Conservation (phyloP, 768 basidiomycete genomes). For the Zangia roseola region DNA sequence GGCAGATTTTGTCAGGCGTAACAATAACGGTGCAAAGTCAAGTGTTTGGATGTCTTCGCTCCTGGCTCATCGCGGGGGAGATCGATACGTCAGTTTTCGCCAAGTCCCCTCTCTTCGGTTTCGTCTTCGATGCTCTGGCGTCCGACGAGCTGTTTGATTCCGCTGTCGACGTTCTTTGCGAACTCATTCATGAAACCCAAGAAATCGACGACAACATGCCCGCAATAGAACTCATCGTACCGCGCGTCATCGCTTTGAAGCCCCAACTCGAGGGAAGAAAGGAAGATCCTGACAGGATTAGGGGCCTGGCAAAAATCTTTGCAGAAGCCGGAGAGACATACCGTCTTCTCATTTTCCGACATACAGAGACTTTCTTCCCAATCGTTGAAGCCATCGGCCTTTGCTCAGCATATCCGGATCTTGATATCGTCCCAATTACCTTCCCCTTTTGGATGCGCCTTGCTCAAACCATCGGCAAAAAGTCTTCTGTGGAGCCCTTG, state of each 20-base stretch:
- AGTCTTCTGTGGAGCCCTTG: conserved; percentile 64
- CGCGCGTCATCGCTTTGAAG: conserved; percentile 75
- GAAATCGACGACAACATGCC: conserved; percentile 93
- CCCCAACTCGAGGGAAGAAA: conserved; percentile 55
- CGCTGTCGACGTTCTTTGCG: conserved; percentile 89
- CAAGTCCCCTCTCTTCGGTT: conserved; percentile 75
- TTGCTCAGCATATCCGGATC: conserved; percentile 89
- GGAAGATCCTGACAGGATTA: conserved; percentile 85
- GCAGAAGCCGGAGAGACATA: conserved; percentile 99
- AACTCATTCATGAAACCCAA: conserved; percentile 97
- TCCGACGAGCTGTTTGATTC: conserved; percentile 90
- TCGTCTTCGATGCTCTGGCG: conserved; percentile 79
- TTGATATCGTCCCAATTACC: conserved; percentile 96
- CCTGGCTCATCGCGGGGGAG: conserved; percentile 90
- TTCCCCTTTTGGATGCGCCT: conserved; percentile 99
- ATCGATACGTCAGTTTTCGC: conserved; percentile 61
- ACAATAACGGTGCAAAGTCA: conserved; percentile 75
- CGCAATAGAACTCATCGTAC: conserved; percentile 85
- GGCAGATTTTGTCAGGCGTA: conserved; percentile 61
- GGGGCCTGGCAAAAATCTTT: conserved; percentile 88
- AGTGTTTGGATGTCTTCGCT: conserved; percentile 79
- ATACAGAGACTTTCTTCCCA: conserved; percentile 90
- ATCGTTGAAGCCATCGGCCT: conserved; percentile 93
- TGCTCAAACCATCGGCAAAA: conserved; percentile 84
- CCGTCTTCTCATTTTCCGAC: conserved; percentile 80